Base-by-base conservation (phyloP, 495 filamentous ascomycete species). In the Penicillium mononematosum region DNA sequence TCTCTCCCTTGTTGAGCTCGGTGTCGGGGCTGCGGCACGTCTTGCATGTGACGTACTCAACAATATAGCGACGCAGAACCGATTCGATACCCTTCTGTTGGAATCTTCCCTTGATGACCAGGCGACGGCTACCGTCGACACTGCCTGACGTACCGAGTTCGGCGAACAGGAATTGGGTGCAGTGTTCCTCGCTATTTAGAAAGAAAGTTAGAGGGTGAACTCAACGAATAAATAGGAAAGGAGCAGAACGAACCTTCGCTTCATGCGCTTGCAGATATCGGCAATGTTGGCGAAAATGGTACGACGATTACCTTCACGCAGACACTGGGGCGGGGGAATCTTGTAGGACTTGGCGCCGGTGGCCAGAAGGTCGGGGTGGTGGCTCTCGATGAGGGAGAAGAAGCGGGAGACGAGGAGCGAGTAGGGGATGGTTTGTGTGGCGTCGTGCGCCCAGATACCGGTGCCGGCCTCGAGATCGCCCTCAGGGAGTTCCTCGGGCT, bases 291-390 rank as follows among this genome's bases (percentile, higher is more conserved):
- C 94, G 70, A 97, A 98, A 66, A 98, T 96, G 50, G 94, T 98
- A 88, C 96, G 96, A 84, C 96, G 96, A 84, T 98, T 98, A 71
- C 94, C 94, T 90, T 98, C 95, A 77, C 95, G 92, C 45, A 98
- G 81, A 76, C 93, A 96, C 79, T 98, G 95, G n/a, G 94, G 94
- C 12, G 94, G 94, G 17, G 94, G 95, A 65, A 98, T 98, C 83
- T 97, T 97, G 82, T 98, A 98, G 67, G 88, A 92, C 77, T 89
- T 90, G 58, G 87, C 83, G 49, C 93, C 94, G 73, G 84, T 86
- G 19, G 88, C 88, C 16, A 92, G 84, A 54, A 98, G 85, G 66
- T 98, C 94, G 63, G 94, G 94, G 79, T 98, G 93, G 78, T 93
- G 90, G 73, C 87, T 87, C 73, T 93, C 83, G 52, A 98, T 82